Percentiles rank a stretch among this genome's conserved stretches.
Conservation (phyloP, 2,329 filamentous ascomycete genomes). For the Paecilomyces dactylethromorphus region DNA sequence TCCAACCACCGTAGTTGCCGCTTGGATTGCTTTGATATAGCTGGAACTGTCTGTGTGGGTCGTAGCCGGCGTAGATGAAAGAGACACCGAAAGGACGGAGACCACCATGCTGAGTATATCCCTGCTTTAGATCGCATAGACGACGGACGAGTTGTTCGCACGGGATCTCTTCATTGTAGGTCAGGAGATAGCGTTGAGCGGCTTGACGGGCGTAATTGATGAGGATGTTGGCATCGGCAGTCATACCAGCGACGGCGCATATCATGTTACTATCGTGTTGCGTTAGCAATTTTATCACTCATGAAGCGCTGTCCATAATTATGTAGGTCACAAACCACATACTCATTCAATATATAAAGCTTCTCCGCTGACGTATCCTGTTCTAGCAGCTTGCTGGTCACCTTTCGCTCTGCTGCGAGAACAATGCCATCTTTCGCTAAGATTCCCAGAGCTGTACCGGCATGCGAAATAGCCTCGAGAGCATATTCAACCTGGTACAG, state of each 20-base stretch:
- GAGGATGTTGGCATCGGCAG: slow-evolving; percentile 97
- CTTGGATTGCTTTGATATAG: slow-evolving; percentile 98
- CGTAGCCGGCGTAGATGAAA: slow-evolving; percentile 99
- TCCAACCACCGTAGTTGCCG: slow-evolving; percentile 99
- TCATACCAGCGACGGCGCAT: slow-evolving; percentile 98
- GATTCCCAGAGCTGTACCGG: slow-evolving; percentile 93
- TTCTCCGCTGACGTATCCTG: slow-evolving; percentile 99
- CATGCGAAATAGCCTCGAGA: slow-evolving; percentile 96
- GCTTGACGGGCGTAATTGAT: slow-evolving; percentile 99
- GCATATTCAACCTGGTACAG: slow-evolving; percentile 99
- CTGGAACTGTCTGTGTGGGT: slow-evolving; percentile 93
- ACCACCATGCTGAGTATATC: slow-evolving; percentile 98
- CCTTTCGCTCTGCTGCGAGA: slow-evolving; percentile 94
- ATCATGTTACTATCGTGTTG: slow-evolving; percentile 82
- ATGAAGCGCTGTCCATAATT: background rate
- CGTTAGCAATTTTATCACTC: background rate
- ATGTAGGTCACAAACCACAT: slow-evolving; percentile 28
- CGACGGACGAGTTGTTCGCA: slow-evolving; percentile 97
- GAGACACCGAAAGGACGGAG: slow-evolving; percentile 96
- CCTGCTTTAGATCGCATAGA: slow-evolving; percentile 96
- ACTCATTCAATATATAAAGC: slow-evolving; percentile 99
- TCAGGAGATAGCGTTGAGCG: slow-evolving; percentile 94
- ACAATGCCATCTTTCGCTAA: slow-evolving; percentile 98
- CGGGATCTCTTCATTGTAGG: slow-evolving; percentile 99
- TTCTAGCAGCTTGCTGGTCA: slow-evolving; percentile 97